Evolutionary conservation across 345 rosid genomes (phyloP), one percentile per base, ranked within the genome.

Genomic region (Corchorus olitorius): DNA sequence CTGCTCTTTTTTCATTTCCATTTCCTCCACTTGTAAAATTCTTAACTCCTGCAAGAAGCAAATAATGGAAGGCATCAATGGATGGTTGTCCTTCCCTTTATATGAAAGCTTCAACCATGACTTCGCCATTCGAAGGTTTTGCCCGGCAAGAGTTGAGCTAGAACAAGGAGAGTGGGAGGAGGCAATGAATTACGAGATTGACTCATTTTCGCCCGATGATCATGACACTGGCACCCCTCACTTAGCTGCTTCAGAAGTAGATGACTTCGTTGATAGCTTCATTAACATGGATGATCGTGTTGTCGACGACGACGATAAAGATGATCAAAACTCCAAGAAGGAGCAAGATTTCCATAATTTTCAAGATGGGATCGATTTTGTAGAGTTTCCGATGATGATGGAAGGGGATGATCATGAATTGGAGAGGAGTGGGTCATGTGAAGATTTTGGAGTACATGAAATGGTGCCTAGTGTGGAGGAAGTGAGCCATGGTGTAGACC

Each of bases 191-290:
- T 48, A 67, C 60, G 88, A 85, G 39, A 8, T 70, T 43, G 82
- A 83, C 15, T 64, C 73, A 2, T 61, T 77, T 71, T 80, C 80
- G 70, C 76, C 81, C 39, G 53, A 75, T 27, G 74, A 78, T 27
- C 27, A 27, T 8, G 50, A 45, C 62, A 35, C 74, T 1, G 22
- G 34, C 76, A 75, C 70, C 50, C 77, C 87, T 20, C 75, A n/a
- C 48, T 75, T 84, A 9, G 81, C 83, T 49, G 81, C 81, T 61
- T 76, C 88, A 10, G 90, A 90, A 77, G 83, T 87, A 5, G 86
- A 90, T 75, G 85, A 90, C 9, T 82, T 88, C 34, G 92, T 88
- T 15, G 87, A 87, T 59, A 88, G 90, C 80, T 88, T 88, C 87
- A 80, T 90, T 72, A 88, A 87, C 74, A 79, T 78, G 68, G 86